These are phyloP conservation scores for Fusarium avenaceum DNA, from an alignment of 2,329 filamentous ascomycete genomes.

Conservation along the genomic window DNA sequence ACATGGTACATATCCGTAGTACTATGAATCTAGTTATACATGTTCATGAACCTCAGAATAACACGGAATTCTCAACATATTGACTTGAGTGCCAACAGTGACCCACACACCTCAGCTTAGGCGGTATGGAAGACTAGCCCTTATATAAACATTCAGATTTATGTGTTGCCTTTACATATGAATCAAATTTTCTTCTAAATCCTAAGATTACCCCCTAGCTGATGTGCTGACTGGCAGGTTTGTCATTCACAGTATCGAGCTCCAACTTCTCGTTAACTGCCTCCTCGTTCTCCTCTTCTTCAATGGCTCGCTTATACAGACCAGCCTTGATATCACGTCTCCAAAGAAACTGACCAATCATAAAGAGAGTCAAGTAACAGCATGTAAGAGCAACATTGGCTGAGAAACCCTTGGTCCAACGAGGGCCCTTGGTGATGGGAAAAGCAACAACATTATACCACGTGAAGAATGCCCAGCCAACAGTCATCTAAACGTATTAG, in stretches of 20 bases:
- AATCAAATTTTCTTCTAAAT: too few relatives aligned
- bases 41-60: too few relatives aligned
- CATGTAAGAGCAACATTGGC: slow-evolving; percentile 44
- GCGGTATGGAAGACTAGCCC: too few relatives aligned
- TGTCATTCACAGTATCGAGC: neutral
- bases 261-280: slow-evolving; percentile 38
- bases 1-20: too few relatives aligned
- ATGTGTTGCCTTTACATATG: too few relatives aligned
- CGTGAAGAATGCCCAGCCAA: slow-evolving; percentile 46
- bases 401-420: slow-evolving; percentile 46
- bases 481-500: slow-evolving; percentile 42
- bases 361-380: slow-evolving; percentile 50
- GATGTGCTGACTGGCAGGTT: too few relatives aligned
- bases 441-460: slow-evolving; percentile 46
- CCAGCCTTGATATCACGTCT: slow-evolving; percentile 48
- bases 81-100: too few relatives aligned
- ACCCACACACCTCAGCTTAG: too few relatives aligned
- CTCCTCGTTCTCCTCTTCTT: slow-evolving; percentile 45
- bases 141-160: too few relatives aligned
- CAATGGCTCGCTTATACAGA: slow-evolving; percentile 38
- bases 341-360: slow-evolving; percentile 52
- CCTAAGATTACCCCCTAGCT: too few relatives aligned
- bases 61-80: too few relatives aligned
- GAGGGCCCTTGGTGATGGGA: slow-evolving; percentile 36
- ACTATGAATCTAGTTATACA: too few relatives aligned